phyloP scores from a whole-genome alignment of 208 protist species.

The Acanthamoeba sp. region DNA sequence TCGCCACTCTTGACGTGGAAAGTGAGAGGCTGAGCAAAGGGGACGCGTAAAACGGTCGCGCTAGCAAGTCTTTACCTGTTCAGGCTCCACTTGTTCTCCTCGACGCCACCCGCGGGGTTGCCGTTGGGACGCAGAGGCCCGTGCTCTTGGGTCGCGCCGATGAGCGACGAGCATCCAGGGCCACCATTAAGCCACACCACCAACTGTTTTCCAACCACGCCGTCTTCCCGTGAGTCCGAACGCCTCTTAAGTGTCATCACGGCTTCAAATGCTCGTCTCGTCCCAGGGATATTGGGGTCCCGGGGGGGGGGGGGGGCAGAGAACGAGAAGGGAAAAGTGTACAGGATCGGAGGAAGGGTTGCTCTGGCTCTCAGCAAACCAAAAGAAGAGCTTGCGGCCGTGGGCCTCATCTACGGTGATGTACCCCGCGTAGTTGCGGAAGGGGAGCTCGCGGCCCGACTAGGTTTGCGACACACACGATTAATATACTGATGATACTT shows the following conservation, averaged over 20 bases:
- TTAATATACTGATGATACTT: neutral
- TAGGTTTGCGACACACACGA: neutral
- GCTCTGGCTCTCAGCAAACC: slow-evolving; percentile 77
- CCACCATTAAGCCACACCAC: slow-evolving; percentile 87
- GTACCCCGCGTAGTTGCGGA: slow-evolving; percentile 77
- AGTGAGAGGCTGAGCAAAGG: too few species aligned
- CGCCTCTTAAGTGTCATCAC: neutral
- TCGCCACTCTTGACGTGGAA: slow-evolving; percentile 74
- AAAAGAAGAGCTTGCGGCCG: slow-evolving; percentile 76
- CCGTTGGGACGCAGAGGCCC: slow-evolving; percentile 78
- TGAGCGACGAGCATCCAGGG: slow-evolving; percentile 81
- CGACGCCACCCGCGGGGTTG: slow-evolving; percentile 62
- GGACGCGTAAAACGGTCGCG: too few species aligned
- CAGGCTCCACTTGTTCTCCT: slow-evolving; percentile 75
- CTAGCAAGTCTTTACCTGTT: slow-evolving; percentile 11
- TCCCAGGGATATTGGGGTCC: too few species aligned
- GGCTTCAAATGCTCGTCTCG: too few species aligned
- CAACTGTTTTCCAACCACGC: neutral
- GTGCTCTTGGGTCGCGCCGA: slow-evolving; percentile 81
- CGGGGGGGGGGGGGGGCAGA: neutral
- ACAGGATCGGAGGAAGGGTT: slow-evolving; percentile 74
- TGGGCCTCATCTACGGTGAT: slow-evolving; percentile 68
- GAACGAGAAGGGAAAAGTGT: neutral
- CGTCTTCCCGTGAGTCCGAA: neutral
- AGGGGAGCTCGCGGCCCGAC: slow-evolving; percentile 13